Conservation (phyloP, 2,329 filamentous ascomycete species). For the Zymoseptoria brevis region DNA sequence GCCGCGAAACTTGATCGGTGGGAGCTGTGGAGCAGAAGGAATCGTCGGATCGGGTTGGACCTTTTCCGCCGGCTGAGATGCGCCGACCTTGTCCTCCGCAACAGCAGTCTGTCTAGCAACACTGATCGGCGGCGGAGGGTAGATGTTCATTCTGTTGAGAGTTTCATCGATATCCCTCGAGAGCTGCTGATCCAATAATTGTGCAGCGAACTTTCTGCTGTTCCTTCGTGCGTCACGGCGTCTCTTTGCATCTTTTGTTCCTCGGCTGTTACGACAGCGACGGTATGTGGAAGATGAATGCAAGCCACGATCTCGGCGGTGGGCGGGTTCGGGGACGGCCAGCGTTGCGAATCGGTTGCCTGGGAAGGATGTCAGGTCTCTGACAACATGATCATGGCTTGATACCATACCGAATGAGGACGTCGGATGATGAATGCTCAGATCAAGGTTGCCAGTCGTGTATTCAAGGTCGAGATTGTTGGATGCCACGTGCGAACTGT, state of each 20-base stretch:
- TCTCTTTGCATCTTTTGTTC: slow-evolving; percentile 25
- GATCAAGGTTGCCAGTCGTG: slow-evolving; percentile 12
- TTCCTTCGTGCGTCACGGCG: slow-evolving; percentile 25
- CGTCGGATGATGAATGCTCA: slow-evolving; percentile 23
- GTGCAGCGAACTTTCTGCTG: slow-evolving; percentile 21
- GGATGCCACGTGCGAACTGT: too few relatives aligned
- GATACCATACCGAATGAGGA: slow-evolving; percentile 16
- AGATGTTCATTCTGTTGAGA: slow-evolving; percentile 16
- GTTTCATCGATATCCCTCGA: slow-evolving; percentile 23
- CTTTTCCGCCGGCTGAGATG: not conserved
- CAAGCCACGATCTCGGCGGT: slow-evolving; percentile 11
- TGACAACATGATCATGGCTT: not conserved
- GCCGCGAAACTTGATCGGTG: slow-evolving; percentile 16
- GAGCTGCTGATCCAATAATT: slow-evolving; percentile 25
- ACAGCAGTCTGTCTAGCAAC: slow-evolving; percentile 2
- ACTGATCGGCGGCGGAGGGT: slow-evolving; percentile 1
- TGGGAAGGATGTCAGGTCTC: slow-evolving; percentile 6
- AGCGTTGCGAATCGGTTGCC: slow-evolving; percentile 25
- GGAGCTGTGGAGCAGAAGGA: slow-evolving; percentile 12
- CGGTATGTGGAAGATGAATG: slow-evolving; percentile 10
- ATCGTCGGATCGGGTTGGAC: not conserved
- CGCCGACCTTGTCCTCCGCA: not conserved
- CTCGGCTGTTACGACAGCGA: slow-evolving; percentile 22
- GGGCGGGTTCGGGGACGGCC: slow-evolving; percentile 8
- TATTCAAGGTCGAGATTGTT: slow-evolving; percentile 1